Evolutionary conservation across 345 rosid species (phyloP).

Genomic region (Erucastrum elatum): DNA sequence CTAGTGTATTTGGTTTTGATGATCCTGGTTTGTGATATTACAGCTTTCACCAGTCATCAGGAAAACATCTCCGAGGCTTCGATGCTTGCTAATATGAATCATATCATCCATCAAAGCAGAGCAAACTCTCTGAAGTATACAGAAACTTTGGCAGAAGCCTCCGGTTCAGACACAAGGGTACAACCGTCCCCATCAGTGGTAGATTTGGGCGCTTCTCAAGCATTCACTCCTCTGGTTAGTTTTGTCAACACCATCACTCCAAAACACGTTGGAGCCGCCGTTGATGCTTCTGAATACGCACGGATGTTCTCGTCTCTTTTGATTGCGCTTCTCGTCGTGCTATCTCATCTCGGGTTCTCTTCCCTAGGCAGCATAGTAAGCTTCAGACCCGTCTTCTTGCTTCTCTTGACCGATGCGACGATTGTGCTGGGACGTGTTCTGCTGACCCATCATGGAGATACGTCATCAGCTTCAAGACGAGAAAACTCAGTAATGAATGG

Average conservation of each 20-base stretch:
- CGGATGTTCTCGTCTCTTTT: slow-evolving; percentile 53
- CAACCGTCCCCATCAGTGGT: slow-evolving; percentile 37
- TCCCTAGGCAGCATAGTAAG: slow-evolving; percentile 50
- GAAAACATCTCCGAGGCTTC: slow-evolving; percentile 30
- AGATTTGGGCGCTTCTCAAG: slow-evolving; percentile 28
- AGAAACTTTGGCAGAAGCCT: slow-evolving; percentile 28
- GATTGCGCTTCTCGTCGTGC: slow-evolving; percentile 55
- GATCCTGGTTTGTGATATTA: slow-evolving; percentile 29
- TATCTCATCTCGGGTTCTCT: slow-evolving; percentile 59
- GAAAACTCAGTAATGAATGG: slow-evolving; percentile 35
- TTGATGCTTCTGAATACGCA: slow-evolving; percentile 48
- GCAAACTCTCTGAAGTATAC: slow-evolving; percentile 13
- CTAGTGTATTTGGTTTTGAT: slow-evolving; percentile 9
- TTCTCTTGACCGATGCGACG: slow-evolving; percentile 62
- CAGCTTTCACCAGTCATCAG: slow-evolving; percentile 43
- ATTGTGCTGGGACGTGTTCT: slow-evolving; percentile 51
- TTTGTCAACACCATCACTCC: slow-evolving; percentile 40
- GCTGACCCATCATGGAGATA: slow-evolving; percentile 33
- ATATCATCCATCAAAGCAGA: slow-evolving; percentile 29
- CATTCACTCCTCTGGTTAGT: slow-evolving; percentile 27
- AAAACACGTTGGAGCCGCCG: slow-evolving; percentile 56
- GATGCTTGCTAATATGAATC: slow-evolving; percentile 22
- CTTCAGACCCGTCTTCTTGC: slow-evolving; percentile 68
- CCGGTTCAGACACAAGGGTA: slow-evolving; percentile 19
- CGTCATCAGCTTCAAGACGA: slow-evolving; percentile 26